Evolutionary conservation across 805 yeast genomes (phyloP).

Genomic region (Kodamaea nitidulidarum): DNA sequence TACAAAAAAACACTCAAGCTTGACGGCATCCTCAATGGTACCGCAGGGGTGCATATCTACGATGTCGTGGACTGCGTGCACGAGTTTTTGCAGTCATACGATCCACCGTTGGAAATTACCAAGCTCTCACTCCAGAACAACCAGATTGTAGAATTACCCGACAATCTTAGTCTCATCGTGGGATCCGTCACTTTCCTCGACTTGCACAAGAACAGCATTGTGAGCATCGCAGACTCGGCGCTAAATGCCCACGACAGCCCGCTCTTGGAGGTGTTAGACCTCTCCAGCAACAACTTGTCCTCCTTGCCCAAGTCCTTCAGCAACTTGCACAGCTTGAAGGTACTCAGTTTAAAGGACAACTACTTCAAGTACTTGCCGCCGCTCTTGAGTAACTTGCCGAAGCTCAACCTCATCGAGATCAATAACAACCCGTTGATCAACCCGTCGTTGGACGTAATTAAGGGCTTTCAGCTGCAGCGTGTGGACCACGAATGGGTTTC

Average conservation of each 20-base stretch:
- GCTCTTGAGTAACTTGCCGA: slow-evolving; percentile 46
- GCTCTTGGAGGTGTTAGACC: slow-evolving; percentile 60
- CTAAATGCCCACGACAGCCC: slow-evolving; percentile 20
- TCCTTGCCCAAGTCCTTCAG: slow-evolving; percentile 35
- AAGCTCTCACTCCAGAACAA: slow-evolving; percentile 56
- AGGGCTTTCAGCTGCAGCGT: slow-evolving; percentile 32
- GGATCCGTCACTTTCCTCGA: slow-evolving; percentile 54
- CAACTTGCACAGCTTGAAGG: slow-evolving; percentile 45
- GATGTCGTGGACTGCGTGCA: slow-evolving; percentile 14
- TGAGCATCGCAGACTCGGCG: slow-evolving; percentile 46
- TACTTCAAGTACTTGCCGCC: slow-evolving; percentile 52
- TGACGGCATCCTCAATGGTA: slow-evolving; percentile 3
- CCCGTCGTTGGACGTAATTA: slow-evolving; percentile 39
- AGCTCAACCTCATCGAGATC: slow-evolving; percentile 55
- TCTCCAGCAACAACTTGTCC: slow-evolving; percentile 54
- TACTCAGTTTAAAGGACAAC: slow-evolving; percentile 61
- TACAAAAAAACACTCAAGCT: slow-evolving; percentile 14
- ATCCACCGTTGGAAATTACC: slow-evolving; percentile 26
- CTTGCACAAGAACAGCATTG: slow-evolving; percentile 56
- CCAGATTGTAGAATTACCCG: slow-evolving; percentile 44
- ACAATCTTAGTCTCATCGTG: slow-evolving; percentile 40
- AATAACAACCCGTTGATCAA: slow-evolving; percentile 57
- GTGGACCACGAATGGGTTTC: slow-evolving; percentile 44
- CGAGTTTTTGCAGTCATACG: slow-evolving; percentile 12
- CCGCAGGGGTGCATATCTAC: background rate